phyloP scores from a whole-genome alignment of 345 rosid species.

The Turnera subulata region DNA sequence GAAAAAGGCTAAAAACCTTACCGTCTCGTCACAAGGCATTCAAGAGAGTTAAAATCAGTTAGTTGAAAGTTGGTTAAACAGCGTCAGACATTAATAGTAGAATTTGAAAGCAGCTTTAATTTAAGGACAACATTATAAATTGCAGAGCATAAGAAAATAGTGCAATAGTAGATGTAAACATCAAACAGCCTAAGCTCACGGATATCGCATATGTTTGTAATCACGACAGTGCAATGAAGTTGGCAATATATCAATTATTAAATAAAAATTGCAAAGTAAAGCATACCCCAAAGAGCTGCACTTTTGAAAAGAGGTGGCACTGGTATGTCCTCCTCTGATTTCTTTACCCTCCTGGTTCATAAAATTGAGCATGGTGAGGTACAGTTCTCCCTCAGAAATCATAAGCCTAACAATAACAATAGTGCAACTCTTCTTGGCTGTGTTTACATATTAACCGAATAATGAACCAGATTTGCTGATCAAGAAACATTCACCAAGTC shows the following conservation, averaged over 20 bases:
- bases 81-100: no score
- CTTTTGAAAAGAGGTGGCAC: conserved; percentile 88
- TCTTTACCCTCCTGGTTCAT: conserved; percentile 55
- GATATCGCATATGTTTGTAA: not conserved
- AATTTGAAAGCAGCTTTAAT: not conserved
- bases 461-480: no score
- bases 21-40: no score
- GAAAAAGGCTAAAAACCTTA: not conserved
- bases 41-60: no score
- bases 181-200: not conserved
- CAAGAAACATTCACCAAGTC: no score
- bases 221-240: not conserved
- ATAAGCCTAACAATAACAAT: no score
- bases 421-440: no score
- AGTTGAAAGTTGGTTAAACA: no score
- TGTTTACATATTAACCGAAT: no score
- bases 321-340: conserved; percentile 78
- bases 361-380: not conserved
- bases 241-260: not conserved
- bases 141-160: not conserved
- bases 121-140: not conserved
- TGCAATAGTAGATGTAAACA: not conserved
- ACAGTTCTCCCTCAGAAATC: no score
- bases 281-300: conserved; percentile 94
- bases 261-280: not conserved